Conservation (phyloP, 495 filamentous ascomycete species). For the Staphylotrichum tortipilum region DNA sequence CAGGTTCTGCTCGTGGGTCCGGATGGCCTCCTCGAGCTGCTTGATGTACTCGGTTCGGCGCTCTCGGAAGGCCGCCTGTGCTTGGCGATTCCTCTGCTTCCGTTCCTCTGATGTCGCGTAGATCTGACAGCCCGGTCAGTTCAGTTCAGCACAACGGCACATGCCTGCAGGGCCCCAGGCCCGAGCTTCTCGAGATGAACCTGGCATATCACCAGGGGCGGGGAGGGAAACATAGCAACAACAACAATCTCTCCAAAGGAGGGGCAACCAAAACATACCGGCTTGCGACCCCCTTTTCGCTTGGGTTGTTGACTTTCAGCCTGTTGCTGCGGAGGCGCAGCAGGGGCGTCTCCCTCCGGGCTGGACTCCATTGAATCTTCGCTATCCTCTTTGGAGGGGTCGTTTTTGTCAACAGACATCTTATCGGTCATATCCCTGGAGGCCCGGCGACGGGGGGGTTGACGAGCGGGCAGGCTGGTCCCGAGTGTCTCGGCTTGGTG, state of each 20-base stretch:
- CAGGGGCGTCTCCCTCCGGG: conserved; percentile 40
- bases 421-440: conserved; percentile 44
- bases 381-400: conserved; percentile 41
- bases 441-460: background rate
- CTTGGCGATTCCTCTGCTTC: conserved; percentile 95
- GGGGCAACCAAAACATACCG: no score
- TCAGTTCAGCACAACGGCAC: no score
- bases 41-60: conserved; percentile 98
- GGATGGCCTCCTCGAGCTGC: conserved; percentile 94
- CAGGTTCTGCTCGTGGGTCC: conserved; percentile 89
- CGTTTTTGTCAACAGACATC: conserved; percentile 54
- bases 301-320: conserved; percentile 53
- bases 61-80: conserved; percentile 94
- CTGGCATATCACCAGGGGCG: background rate
- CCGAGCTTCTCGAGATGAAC: conserved; percentile 7
- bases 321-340: conserved; percentile 28
- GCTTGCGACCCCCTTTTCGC: conserved; percentile 94
- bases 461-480: no score
- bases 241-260: no score
- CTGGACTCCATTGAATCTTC: conserved; percentile 49
- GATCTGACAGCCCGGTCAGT: conserved; percentile 67
- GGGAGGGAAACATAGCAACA: no score
- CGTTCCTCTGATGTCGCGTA: conserved; percentile 98
- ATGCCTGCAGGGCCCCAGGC: background rate
- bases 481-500: no score